Conservation (phyloP, 768 basidiomycete species). For the Lyophyllum decastes region DNA sequence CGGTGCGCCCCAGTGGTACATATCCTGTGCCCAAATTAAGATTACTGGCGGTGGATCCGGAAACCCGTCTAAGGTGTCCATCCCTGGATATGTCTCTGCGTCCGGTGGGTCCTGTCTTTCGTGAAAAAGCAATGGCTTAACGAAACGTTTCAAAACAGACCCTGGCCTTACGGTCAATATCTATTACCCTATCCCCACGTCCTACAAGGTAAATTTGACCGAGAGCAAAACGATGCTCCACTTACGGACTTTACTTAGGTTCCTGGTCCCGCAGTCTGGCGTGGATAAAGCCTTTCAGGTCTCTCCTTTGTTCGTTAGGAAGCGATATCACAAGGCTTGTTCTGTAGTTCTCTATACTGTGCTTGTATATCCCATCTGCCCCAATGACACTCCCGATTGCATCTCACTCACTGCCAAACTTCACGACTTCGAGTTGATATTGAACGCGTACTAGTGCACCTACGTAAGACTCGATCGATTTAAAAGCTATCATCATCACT, state of each 20-base stretch:
- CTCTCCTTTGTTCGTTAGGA: background rate
- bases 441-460: background rate
- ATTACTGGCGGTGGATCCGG: slow-evolving; percentile 22
- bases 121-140: background rate
- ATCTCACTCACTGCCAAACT: background rate
- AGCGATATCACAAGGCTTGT: background rate
- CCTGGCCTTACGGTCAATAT: slow-evolving; percentile 39
- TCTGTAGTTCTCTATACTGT: background rate
- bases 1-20: slow-evolving; percentile 48
- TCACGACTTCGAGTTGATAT: background rate
- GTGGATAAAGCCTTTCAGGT: slow-evolving; percentile 5
- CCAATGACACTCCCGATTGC: too few relatives aligned
- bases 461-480: background rate
- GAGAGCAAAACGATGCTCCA: slow-evolving; percentile 17
- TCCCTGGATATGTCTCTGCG: slow-evolving; percentile 46
- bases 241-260: slow-evolving; percentile 12
- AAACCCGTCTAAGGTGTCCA: slow-evolving; percentile 43
- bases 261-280: slow-evolving; percentile 18
- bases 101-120: slow-evolving; percentile 21
- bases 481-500: background rate
- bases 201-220: slow-evolving; percentile 22
- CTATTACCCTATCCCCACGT: slow-evolving; percentile 34
- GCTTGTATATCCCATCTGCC: too few relatives aligned
- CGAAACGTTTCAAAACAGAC: slow-evolving; percentile 20
- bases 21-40: slow-evolving; percentile 20